Evolutionary conservation across 805 yeast species (phyloP), one percentile per base, ranked within the genome.

Genomic region (Kluyveromyces wickerhamii): DNA sequence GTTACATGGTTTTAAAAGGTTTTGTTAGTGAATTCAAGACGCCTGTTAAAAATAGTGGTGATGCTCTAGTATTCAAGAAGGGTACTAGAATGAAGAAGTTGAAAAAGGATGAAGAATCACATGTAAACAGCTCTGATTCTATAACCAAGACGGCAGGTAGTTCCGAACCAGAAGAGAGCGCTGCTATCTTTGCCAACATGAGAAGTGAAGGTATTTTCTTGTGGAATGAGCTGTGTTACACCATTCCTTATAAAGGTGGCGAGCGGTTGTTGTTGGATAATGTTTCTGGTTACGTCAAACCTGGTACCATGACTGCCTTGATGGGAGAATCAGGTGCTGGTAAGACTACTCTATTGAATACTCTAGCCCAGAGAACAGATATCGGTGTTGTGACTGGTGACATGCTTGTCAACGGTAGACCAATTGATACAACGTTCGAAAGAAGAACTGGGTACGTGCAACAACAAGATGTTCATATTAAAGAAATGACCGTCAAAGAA

Each of bases 311-410:
- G 48, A 74, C 79, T 15, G 79, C 80, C 2, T 54, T 74, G 27
- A 74, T 73, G 77, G 80, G 80, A 38, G 79, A 71, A 46, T 71
- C 78, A 2, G 80, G 80, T 43, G 79, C 79, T 13, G 80, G 79
- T 47, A 74, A 74, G 50, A 74, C 79, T 0, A 74, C 80, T 4
- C 54, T 74, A 33, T 59, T 74, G 39, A 73, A 74, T 46, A 67
- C 68, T 21, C 52, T 74, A 39, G 68, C 77, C 29, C 69, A 67
- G 47, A 60, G 80, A 49, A 59, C 65, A 27, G 68, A 68, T 32
- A 58, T 65, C 35, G 79, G 79, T 41, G 65, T 69, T 32, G 60
- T 73, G 18, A 69, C 77, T 8, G 79, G 79, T 43, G 75, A 67
- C 40, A 67, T 71, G 68, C 48, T 72, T 38, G 74, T 73, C 14